These are phyloP conservation scores for Colletotrichum sp. DNA, from an alignment of 2,329 filamentous ascomycete species.

Conservation along the genomic window DNA sequence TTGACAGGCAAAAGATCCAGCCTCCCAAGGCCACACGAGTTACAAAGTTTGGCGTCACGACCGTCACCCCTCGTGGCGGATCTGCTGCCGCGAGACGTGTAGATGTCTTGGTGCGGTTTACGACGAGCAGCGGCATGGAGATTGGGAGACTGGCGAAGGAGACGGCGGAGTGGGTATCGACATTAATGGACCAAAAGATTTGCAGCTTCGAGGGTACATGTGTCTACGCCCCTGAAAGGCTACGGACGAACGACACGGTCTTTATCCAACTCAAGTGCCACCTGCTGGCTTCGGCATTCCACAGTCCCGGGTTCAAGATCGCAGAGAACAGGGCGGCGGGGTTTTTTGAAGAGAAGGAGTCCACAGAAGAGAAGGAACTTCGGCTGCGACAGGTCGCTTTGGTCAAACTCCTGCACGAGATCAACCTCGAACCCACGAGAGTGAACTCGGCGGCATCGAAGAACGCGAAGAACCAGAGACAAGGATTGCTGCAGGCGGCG, in stretches of 20 bases:
- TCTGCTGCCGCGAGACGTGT: slow-evolving; percentile 67
- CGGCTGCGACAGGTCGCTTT: slow-evolving; percentile 85
- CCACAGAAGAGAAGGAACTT: slow-evolving; percentile 81
- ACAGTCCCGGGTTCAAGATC: slow-evolving; percentile 63
- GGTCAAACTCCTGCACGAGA: slow-evolving; percentile 87
- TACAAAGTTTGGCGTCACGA: slow-evolving; percentile 40
- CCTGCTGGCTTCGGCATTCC: slow-evolving; percentile 76
- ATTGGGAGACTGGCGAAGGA: slow-evolving; percentile 88
- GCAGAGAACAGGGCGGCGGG: slow-evolving; percentile 74
- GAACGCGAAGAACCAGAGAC: slow-evolving; percentile 80
- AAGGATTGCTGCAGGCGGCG: slow-evolving; percentile 84
- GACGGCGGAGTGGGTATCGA: slow-evolving; percentile 88
- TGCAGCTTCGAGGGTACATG: slow-evolving; percentile 88
- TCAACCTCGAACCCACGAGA: slow-evolving; percentile 78
- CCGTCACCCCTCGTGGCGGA: slow-evolving; percentile 39
- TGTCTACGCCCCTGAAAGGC: slow-evolving; percentile 84
- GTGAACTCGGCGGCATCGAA: slow-evolving; percentile 77
- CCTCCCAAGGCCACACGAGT: slow-evolving; percentile 53
- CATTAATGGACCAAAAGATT: slow-evolving; percentile 86
- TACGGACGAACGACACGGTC: slow-evolving; percentile 93
- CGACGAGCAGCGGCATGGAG: slow-evolving; percentile 78
- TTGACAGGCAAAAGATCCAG: slow-evolving; percentile 84
- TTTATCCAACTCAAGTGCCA: slow-evolving; percentile 86
- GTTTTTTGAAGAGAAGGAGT: slow-evolving; percentile 86
- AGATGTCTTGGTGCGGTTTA: slow-evolving; percentile 93